These are phyloP conservation scores for Citrus inodora DNA, from an alignment of 345 rosid genomes.

Conservation along the genomic window DNA sequence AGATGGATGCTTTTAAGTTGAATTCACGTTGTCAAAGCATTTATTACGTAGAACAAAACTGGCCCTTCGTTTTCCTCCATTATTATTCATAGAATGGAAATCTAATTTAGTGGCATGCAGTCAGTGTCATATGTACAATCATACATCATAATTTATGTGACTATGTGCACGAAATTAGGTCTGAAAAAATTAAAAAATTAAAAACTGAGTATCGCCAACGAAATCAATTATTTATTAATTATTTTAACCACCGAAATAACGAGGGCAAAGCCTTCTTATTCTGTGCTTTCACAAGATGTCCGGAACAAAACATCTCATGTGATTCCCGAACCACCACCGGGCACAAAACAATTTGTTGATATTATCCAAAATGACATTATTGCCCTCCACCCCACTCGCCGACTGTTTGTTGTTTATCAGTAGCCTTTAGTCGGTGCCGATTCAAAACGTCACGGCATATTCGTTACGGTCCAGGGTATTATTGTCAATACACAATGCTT, in stretches of 20 bases:
- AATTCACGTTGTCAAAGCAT: too few species aligned
- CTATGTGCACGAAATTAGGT: too few species aligned
- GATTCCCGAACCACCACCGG: not conserved
- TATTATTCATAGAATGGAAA: too few species aligned
- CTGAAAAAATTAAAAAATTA: too few species aligned
- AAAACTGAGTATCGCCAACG: not conserved
- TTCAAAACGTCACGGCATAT: not conserved
- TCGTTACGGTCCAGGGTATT: not conserved
- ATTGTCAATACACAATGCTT: not conserved
- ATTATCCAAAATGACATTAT: not conserved
- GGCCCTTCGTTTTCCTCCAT: too few species aligned
- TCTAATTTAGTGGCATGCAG: too few species aligned
- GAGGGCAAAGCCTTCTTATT: not conserved
- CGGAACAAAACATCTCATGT: not conserved
- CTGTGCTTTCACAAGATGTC: not conserved
- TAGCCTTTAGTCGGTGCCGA: slow-evolving; percentile 15
- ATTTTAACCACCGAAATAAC: not conserved
- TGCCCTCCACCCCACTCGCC: slow-evolving; percentile 3
- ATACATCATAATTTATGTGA: too few species aligned
- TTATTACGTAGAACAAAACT: too few species aligned
- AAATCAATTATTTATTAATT: not conserved
- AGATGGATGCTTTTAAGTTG: too few species aligned
- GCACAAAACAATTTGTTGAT: not conserved
- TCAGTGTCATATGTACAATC: too few species aligned
- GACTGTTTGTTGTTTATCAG: not conserved